Conservation (phyloP, 306 rosid species). For the Fragaria iinumae region DNA sequence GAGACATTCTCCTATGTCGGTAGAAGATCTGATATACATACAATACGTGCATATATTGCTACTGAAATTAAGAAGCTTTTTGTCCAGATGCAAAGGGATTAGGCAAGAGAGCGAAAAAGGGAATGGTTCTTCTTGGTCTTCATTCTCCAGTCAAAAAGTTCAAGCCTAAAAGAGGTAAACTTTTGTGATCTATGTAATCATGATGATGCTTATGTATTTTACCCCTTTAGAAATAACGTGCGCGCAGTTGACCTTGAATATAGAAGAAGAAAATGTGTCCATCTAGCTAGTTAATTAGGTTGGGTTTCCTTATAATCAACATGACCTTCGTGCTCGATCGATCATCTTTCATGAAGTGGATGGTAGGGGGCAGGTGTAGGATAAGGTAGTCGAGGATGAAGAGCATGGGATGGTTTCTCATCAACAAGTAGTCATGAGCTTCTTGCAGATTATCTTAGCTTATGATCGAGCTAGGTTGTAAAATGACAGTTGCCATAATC, state of each 20-base stretch:
- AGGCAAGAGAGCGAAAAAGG: neutral
- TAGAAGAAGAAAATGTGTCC: neutral
- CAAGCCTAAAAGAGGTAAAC: conserved; percentile 1
- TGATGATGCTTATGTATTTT: neutral
- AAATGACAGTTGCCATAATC: conserved; percentile 34
- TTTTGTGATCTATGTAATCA: conserved; percentile 9
- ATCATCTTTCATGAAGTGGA: neutral
- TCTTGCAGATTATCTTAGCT: conserved; percentile 38
- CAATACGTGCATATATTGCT: neutral
- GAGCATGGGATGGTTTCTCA: conserved; percentile 19
- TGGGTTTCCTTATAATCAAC: neutral
- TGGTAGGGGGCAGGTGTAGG: conserved; percentile 14
- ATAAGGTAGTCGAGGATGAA: conserved; percentile 29
- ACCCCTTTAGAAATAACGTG: conserved; percentile 6
- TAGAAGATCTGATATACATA: no score
- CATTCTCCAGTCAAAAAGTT: neutral
- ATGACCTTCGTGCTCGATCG: conserved; percentile 8
- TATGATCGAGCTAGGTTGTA: conserved; percentile 19
- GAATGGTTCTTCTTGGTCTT: neutral
- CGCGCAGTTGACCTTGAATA: neutral
- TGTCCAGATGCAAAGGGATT: neutral
- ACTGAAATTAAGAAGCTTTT: neutral
- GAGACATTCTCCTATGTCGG: no score
- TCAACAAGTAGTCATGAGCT: conserved; percentile 46
- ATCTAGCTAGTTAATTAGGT: neutral